phyloP scores from a whole-genome alignment of 2,329 filamentous ascomycete species.

The Acrodontium crateriforme region DNA sequence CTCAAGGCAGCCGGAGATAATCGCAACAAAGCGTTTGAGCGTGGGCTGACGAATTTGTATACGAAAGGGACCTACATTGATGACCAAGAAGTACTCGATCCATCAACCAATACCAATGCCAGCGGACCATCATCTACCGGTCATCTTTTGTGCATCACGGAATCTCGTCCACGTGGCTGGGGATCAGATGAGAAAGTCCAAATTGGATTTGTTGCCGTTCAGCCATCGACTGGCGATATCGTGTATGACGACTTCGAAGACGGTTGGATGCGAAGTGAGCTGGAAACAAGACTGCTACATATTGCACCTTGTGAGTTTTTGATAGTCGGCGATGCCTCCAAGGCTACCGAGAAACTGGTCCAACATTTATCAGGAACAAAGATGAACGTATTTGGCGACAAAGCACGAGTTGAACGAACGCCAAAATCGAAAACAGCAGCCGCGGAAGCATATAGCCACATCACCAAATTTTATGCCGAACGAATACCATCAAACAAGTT shows the following conservation, averaged over 20 bases:
- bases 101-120: slow-evolving; percentile 38
- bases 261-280: slow-evolving; percentile 91
- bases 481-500: slow-evolving; percentile 49
- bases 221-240: slow-evolving; percentile 89
- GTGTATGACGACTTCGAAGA: slow-evolving; percentile 95
- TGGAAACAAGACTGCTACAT: slow-evolving; percentile 88
- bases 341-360: slow-evolving; percentile 82
- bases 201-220: slow-evolving; percentile 83
- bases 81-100: slow-evolving; percentile 68
- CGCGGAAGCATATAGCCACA: slow-evolving; percentile 73
- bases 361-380: slow-evolving; percentile 77
- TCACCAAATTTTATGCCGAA: slow-evolving; percentile 82
- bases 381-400: slow-evolving; percentile 84
- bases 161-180: slow-evolving; percentile 62
- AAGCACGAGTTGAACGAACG: slow-evolving; percentile 70
- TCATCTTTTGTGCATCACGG: slow-evolving; percentile 87
- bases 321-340: slow-evolving; percentile 79
- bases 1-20: slow-evolving; percentile 93
- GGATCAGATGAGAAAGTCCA: slow-evolving; percentile 89
- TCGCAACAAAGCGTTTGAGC: slow-evolving; percentile 77
- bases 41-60: slow-evolving; percentile 90
- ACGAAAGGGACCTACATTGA: slow-evolving; percentile 98
- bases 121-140: slow-evolving; percentile 53
- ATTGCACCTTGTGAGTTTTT: slow-evolving; percentile 93
- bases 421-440: slow-evolving; percentile 67